phyloP scores from a whole-genome alignment of 2,329 filamentous ascomycete genomes.

The Phaeosphaeria sp. region DNA sequence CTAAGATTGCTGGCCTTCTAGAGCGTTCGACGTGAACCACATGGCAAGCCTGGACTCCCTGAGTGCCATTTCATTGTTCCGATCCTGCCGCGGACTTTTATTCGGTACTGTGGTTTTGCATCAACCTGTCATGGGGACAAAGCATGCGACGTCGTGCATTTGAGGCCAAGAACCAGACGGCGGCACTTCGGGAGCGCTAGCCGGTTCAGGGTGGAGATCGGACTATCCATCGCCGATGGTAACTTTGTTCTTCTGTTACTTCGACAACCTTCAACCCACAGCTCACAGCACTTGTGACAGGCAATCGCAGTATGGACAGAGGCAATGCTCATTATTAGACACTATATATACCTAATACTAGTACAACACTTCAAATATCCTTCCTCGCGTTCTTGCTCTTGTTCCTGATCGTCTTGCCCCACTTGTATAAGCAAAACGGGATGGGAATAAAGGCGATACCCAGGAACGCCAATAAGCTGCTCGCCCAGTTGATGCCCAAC shows the following conservation, averaged over 20 bases:
- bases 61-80: neutral
- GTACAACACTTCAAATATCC: slow-evolving; percentile 37
- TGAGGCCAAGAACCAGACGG: neutral
- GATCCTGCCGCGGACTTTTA: neutral
- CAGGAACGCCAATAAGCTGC: slow-evolving; percentile 50
- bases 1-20: slow-evolving; percentile 1
- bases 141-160: neutral
- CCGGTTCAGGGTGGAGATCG: neutral
- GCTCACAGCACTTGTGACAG: too few relatives aligned
- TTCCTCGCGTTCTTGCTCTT: slow-evolving; percentile 51
- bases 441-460: slow-evolving; percentile 54
- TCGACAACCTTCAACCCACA: too few relatives aligned
- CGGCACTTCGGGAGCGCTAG: neutral
- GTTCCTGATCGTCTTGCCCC: slow-evolving; percentile 49
- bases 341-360: neutral
- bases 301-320: neutral
- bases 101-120: neutral
- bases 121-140: neutral
- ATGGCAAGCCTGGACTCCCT: neutral
- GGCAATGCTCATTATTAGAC: neutral
- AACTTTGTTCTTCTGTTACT: neutral
- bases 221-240: neutral
- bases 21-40: neutral
- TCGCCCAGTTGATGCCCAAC: slow-evolving; percentile 52
- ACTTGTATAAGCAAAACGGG: slow-evolving; percentile 54